Conservation (phyloP, 768 basidiomycete species). For the Myochromella boudieri region DNA sequence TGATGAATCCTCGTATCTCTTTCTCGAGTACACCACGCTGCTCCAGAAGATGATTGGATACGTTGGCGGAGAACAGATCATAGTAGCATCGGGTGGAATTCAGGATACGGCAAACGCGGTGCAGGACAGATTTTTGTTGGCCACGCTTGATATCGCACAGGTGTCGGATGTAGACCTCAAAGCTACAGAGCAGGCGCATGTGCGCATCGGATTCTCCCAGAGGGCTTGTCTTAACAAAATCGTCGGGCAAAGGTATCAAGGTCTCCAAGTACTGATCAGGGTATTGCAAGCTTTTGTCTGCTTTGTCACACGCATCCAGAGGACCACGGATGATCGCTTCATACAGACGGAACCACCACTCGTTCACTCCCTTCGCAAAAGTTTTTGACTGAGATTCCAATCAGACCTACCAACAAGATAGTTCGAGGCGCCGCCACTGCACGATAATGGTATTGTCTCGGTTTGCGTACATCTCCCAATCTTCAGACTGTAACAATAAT, state of each 20-base stretch:
- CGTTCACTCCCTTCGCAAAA: constrained; percentile 46
- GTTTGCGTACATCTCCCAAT: constrained; percentile 98
- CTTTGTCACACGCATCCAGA: constrained; percentile 41
- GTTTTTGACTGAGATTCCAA: constrained; percentile 67
- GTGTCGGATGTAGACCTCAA: constrained; percentile 48
- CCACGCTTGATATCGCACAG: constrained; percentile 33
- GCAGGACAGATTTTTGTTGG: constrained; percentile 33
- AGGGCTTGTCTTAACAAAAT: constrained; percentile 73
- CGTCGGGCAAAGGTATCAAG: constrained; percentile 76
- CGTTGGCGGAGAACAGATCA: constrained; percentile 49
- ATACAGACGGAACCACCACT: constrained; percentile 93
- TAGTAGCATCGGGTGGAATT: constrained; percentile 63
- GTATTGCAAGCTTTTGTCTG: constrained; percentile 26
- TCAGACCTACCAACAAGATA: constrained; percentile 82
- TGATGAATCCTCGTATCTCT: constrained; percentile 83
- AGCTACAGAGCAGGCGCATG: constrained; percentile 66
- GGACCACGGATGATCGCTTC: constrained; percentile 71
- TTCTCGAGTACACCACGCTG: constrained; percentile 70
- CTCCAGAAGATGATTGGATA: constrained; percentile 48
- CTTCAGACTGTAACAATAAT: constrained; percentile 81
- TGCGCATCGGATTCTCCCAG: constrained; percentile 80
- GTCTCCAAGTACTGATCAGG: constrained; percentile 56
- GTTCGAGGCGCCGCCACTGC: constrained; percentile 86
- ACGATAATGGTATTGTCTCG: constrained; percentile 87
- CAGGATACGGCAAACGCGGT: constrained; percentile 58